Conservation (phyloP, 1,284 basidiomycete species). For the Schizophyllum commune region DNA sequence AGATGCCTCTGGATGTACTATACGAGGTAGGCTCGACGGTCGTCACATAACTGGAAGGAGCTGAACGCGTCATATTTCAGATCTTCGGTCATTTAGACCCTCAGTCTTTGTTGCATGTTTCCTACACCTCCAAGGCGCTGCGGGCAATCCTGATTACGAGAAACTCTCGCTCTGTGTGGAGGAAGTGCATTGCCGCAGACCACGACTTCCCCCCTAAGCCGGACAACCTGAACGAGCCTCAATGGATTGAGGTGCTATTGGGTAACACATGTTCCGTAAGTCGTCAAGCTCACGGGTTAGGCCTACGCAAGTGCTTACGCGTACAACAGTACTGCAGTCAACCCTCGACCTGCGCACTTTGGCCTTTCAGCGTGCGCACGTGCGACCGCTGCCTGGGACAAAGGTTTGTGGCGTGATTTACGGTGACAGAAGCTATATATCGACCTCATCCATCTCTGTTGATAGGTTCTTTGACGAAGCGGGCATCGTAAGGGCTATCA, state of each 20-base stretch:
- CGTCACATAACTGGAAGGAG: neutral
- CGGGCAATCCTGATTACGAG: conserved; percentile 13
- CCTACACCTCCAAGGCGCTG: conserved; percentile 14
- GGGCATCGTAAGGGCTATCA: too few relatives aligned
- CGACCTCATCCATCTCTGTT: too few relatives aligned
- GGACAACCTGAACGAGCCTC: conserved; percentile 13
- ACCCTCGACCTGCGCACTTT: neutral
- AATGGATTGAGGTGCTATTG: conserved; percentile 15
- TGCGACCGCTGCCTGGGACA: too few relatives aligned
- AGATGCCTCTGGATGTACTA: conserved; percentile 13
- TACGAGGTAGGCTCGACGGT: conserved; percentile 6
- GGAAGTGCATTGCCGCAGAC: neutral
- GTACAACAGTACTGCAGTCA: neutral
- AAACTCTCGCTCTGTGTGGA: conserved; percentile 14
- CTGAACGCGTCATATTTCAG: neutral
- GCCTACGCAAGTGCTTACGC: neutral
- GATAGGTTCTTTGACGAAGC: too few relatives aligned
- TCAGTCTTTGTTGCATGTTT: conserved; percentile 11
- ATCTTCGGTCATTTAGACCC: conserved; percentile 13
- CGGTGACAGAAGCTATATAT: too few relatives aligned
- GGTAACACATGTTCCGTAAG: neutral
- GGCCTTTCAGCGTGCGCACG: too few relatives aligned
- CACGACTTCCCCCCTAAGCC: conserved; percentile 14
- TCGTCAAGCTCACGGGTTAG: neutral
- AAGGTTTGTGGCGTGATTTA: too few relatives aligned